A percentile compares a stretch with the other conserved stretches of the same genome.
phyloP scores from a whole-genome alignment of 176 grass and related monocot genomes.

The bread wheat (Triticum aestivum) region IWGSC_CS_RefSeq_v2.1 NC_057802.1:536350902-536351401 shows the following conservation, averaged over 20 bases:
- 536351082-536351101: conserved; percentile 18
- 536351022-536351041: conserved; percentile 8
- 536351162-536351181: not conserved
- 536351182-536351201: conserved; percentile 20
- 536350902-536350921: not conserved
- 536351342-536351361: conserved; percentile 38
- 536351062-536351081: not conserved
- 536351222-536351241: conserved; percentile 74
- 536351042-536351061: not conserved
- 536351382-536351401: conserved; percentile 46
- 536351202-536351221: conserved; percentile 79
- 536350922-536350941: not conserved
- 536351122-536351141: not conserved
- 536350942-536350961: not conserved
- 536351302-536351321: conserved; percentile 73
- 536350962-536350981: not conserved
- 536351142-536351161: conserved; percentile 11
- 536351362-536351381: conserved; percentile 45
- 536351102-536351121: not conserved
- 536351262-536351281: conserved; percentile 99
- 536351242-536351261: conserved; percentile 86
- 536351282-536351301: conserved; percentile 87
- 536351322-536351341: conserved; percentile 79
- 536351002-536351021: not conserved
- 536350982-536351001: not conserved